These are phyloP conservation scores for Coniferiporia sulphurascens DNA, from an alignment of 1,284 basidiomycete genomes.

Conservation along the genomic window DNA sequence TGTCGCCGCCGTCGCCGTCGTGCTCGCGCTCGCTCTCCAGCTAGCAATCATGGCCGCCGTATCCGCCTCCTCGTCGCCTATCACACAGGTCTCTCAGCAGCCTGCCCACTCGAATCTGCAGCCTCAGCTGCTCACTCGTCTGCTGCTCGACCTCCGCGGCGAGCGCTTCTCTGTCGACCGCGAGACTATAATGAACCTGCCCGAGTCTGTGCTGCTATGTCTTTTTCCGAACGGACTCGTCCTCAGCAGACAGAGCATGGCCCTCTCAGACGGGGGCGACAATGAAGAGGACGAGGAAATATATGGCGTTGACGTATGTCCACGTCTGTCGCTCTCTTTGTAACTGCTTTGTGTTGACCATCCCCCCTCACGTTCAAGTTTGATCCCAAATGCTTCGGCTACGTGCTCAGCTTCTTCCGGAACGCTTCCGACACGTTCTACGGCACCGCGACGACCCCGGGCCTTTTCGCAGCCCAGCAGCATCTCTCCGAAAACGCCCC, in stretches of 20 bases:
- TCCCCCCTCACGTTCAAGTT: constrained; percentile 53
- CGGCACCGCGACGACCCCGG: constrained; percentile 71
- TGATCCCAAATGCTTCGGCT: constrained; percentile 94
- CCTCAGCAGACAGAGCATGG: constrained; percentile 79
- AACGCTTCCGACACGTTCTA: constrained; percentile 89
- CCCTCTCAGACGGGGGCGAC: constrained; percentile 66
- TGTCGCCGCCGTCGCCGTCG: not conserved
- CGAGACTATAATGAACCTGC: constrained; percentile 97
- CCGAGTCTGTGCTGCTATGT: constrained; percentile 94
- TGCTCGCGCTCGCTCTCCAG: not conserved
- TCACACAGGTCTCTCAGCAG: constrained; percentile 79
- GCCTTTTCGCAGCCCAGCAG: constrained; percentile 77
- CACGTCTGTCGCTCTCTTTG: constrained; percentile 16
- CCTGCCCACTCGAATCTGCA: constrained; percentile 70
- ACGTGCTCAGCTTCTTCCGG: constrained; percentile 89
- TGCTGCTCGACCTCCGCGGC: constrained; percentile 91
- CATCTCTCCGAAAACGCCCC: constrained; percentile 63
- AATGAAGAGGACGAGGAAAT: constrained; percentile 91
- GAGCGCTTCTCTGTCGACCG: constrained; percentile 92
- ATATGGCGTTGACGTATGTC: constrained; percentile 90
- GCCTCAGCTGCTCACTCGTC: constrained; percentile 78
- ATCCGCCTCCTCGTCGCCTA: constrained; percentile 65
- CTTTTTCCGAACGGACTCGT: constrained; percentile 97
- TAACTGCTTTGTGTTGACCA: constrained; percentile 4
- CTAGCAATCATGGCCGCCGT: constrained; percentile 39